A percentile compares a stretch with the other conserved stretches of the same genome.
These are phyloP conservation scores for Microascus cirrosus DNA, from an alignment of 2,329 filamentous ascomycete species.

Conservation along the genomic window DNA sequence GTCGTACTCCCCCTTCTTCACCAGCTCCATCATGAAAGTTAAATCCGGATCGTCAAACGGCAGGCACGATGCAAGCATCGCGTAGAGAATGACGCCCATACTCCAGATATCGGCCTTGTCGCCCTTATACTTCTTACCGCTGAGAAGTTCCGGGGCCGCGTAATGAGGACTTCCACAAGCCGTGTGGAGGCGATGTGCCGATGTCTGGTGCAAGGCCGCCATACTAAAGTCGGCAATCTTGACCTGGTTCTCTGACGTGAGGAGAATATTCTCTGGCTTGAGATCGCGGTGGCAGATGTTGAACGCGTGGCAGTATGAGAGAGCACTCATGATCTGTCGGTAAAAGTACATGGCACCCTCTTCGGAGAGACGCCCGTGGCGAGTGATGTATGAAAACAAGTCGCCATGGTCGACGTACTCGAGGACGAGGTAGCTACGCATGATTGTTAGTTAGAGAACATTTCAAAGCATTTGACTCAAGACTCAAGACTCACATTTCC, in stretches of 20 bases:
- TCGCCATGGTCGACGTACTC: conserved; percentile 77
- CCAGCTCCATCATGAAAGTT: conserved; percentile 48
- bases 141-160: conserved; percentile 83
- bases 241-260: conserved; percentile 64
- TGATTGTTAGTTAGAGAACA: conserved; percentile 2
- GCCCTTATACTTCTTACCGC: conserved; percentile 66
- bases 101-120: conserved; percentile 92
- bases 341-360: conserved; percentile 76
- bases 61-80: conserved; percentile 70
- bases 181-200: conserved; percentile 68
- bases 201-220: conserved; percentile 79
- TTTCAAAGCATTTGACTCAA: background rate
- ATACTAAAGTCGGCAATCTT: conserved; percentile 98
- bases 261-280: conserved; percentile 92
- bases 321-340: conserved; percentile 82
- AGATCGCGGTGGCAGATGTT: conserved; percentile 94
- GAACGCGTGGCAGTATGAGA: conserved; percentile 87
- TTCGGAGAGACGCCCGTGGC: conserved; percentile 63
- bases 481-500: conserved; percentile 64
- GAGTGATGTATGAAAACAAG: conserved; percentile 76
- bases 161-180: conserved; percentile 97
- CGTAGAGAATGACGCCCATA: conserved; percentile 80
- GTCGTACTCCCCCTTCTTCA: conserved; percentile 47
- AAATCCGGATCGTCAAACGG: conserved; percentile 68
- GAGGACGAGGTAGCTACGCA: conserved; percentile 74